Base-by-base conservation (phyloP, 2,329 filamentous ascomycete species). In the Helotiales sp. region DNA sequence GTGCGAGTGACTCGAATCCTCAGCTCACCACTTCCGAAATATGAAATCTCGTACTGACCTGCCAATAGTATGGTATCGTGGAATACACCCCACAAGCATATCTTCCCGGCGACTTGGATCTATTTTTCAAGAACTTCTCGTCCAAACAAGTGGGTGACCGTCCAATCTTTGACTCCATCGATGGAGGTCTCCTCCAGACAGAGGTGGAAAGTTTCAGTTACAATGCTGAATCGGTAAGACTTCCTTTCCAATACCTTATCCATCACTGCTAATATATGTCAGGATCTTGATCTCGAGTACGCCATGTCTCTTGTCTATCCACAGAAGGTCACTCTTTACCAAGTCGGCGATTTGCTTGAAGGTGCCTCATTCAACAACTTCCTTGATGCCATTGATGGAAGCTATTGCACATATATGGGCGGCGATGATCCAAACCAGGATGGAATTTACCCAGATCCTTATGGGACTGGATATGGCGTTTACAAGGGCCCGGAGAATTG, bases 21-120 rank as follows among this genome's bases (percentile, higher is more conserved):
- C n/a, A n/a, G n/a, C n/a, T n/a, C n/a, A n/a, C n/a, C n/a, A n/a
- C n/a, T n/a, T n/a, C n/a, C n/a, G n/a, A n/a, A n/a, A n/a, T n/a
- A n/a, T n/a, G n/a, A n/a, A n/a, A n/a, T n/a, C n/a, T n/a, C n/a
- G n/a, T n/a, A n/a, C n/a, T n/a, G n/a, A n/a, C n/a, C n/a, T n/a
- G n/a, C n/a, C n/a, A n/a, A n/a, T n/a, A n/a, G 29, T 76, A 79
- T 49, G 81, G 79, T 33, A 77, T 84, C 34, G 81, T 81, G 27
- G 80, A 84, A 62, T 78, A 79, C 54, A 76, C 72, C 10, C 74
- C 74, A 25, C 77, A 84, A 62, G 76, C 78, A 46, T 85, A 82
- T 66, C 70, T 79, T 19, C 78, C 79, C 60, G 63, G 67, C 3
- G 80, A 82, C 60, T 69, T 83, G 22, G 73, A 81, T 58, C 60